Evolutionary conservation across 805 yeast genomes (phyloP).

Genomic region (Brettanomyces anomalus): DNA sequence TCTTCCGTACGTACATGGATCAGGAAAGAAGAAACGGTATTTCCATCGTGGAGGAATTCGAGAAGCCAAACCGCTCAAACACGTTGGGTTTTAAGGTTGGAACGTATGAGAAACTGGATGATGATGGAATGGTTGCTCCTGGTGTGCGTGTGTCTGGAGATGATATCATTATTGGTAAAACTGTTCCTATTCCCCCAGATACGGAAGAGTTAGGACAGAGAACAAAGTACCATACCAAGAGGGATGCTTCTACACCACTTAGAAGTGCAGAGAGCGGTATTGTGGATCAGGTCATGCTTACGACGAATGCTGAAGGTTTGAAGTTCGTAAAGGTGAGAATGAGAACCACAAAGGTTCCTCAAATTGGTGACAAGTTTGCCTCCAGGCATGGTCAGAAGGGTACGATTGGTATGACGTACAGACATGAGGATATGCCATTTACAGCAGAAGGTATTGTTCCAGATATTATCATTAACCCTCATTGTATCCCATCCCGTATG

Average conservation of each 20-base stretch:
- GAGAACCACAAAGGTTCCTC: constrained; percentile 98
- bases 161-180: constrained; percentile 96
- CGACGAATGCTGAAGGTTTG: constrained; percentile 97
- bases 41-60: constrained; percentile 96
- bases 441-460: constrained; percentile 94
- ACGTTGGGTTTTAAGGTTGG: constrained; percentile 96
- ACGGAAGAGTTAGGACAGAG: constrained; percentile 98
- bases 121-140: constrained; percentile 96
- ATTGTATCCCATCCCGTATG: constrained; percentile 99
- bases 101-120: constrained; percentile 95
- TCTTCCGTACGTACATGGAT: constrained; percentile 97
- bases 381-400: constrained; percentile 99
- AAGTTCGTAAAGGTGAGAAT: constrained; percentile 96
- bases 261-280: constrained; percentile 97
- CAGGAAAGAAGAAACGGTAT: constrained; percentile 98
- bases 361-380: constrained; percentile 98
- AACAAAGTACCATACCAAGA: constrained; percentile 94
- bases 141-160: constrained; percentile 99
- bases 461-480: constrained; percentile 95
- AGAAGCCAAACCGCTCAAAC: constrained; percentile 90
- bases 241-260: constrained; percentile 97
- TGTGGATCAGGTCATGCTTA: constrained; percentile 92
- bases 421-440: constrained; percentile 99
- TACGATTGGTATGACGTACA: constrained; percentile 97
- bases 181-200: constrained; percentile 99